Percentiles rank a stretch among this genome's conserved stretches.
Conservation (phyloP, 2,329 filamentous ascomycete species). For the Arthrinium puccinioides region DNA sequence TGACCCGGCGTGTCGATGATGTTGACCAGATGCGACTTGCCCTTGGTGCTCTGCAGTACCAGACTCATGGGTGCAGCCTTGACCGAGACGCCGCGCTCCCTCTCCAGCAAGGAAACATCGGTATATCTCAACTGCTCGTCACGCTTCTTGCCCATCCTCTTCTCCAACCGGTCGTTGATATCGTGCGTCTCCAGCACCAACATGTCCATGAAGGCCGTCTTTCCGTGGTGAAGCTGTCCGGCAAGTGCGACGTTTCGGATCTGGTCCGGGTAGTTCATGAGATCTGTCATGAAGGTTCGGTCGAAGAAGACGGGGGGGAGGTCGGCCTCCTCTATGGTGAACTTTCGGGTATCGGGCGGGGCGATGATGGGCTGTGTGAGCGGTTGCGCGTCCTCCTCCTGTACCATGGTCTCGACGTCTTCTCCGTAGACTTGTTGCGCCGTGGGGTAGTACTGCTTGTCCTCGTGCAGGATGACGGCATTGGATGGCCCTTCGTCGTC, state of each 20-base stretch:
- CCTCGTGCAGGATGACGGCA: slow-evolving; percentile 94
- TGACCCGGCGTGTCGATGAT: slow-evolving; percentile 94
- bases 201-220: slow-evolving; percentile 98
- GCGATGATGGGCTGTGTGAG: slow-evolving; percentile 89
- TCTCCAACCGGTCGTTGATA: slow-evolving; percentile 69
- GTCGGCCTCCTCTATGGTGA: slow-evolving; percentile 86
- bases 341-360: slow-evolving; percentile 91
- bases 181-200: slow-evolving; percentile 93
- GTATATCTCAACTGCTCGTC: slow-evolving; percentile 94
- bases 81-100: slow-evolving; percentile 83
- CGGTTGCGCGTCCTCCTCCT: slow-evolving; percentile 94
- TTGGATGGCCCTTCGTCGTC: slow-evolving; percentile 90
- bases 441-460: slow-evolving; percentile 99
- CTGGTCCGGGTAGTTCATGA: slow-evolving; percentile 94
- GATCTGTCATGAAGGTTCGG: slow-evolving; percentile 85
- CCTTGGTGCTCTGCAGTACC: slow-evolving; percentile 77
- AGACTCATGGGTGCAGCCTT: slow-evolving; percentile 94
- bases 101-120: slow-evolving; percentile 81
- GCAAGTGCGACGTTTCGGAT: slow-evolving; percentile 87
- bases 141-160: slow-evolving; percentile 69
- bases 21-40: slow-evolving; percentile 93
- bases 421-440: slow-evolving; percentile 90
- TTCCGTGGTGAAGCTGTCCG: slow-evolving; percentile 93
- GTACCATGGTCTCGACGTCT: slow-evolving; percentile 90
- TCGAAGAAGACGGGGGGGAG: slow-evolving; percentile 84